A percentile compares a stretch with the other conserved stretches of the same genome.
These are phyloP conservation scores for Xylaria sp. DNA, from an alignment of 2,329 filamentous ascomycete species.

Conservation along the genomic window DNA sequence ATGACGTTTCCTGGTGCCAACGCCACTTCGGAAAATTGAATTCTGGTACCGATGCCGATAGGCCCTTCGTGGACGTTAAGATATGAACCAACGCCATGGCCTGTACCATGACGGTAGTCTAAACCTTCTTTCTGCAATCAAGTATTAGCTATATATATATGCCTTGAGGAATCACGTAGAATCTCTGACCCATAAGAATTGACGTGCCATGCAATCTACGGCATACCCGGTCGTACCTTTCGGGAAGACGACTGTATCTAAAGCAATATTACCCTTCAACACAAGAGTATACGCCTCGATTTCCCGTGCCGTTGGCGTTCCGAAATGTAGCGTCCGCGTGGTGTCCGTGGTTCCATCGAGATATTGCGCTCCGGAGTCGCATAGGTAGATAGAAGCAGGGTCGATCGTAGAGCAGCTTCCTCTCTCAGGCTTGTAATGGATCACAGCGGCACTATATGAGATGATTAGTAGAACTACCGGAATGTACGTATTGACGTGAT, in stretches of 20 bases:
- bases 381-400: slow-evolving; percentile 87
- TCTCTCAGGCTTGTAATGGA: slow-evolving; percentile 92
- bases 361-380: slow-evolving; percentile 97
- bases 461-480: background rate
- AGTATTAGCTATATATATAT: slow-evolving; percentile 1
- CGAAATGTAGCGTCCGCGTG: slow-evolving; percentile 93
- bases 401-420: slow-evolving; percentile 87
- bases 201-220: slow-evolving; percentile 86
- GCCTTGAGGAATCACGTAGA: background rate
- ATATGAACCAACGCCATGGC: slow-evolving; percentile 94
- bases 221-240: slow-evolving; percentile 96
- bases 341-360: slow-evolving; percentile 96
- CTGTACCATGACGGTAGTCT: slow-evolving; percentile 96
- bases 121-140: slow-evolving; percentile 73
- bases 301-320: slow-evolving; percentile 83
- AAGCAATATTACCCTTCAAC: slow-evolving; percentile 90
- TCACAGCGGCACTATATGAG: slow-evolving; percentile 81
- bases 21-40: slow-evolving; percentile 91
- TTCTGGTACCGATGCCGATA: slow-evolving; percentile 92
- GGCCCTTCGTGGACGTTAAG: slow-evolving; percentile 98
- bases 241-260: slow-evolving; percentile 88
- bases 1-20: slow-evolving; percentile 93
- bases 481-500: background rate
- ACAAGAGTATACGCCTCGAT: slow-evolving; percentile 93
- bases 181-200: slow-evolving; percentile 83